Evolutionary conservation across 345 rosid genomes (phyloP), one percentile per base, ranked within the genome.

Genomic region (Lepidium aucheri): DNA sequence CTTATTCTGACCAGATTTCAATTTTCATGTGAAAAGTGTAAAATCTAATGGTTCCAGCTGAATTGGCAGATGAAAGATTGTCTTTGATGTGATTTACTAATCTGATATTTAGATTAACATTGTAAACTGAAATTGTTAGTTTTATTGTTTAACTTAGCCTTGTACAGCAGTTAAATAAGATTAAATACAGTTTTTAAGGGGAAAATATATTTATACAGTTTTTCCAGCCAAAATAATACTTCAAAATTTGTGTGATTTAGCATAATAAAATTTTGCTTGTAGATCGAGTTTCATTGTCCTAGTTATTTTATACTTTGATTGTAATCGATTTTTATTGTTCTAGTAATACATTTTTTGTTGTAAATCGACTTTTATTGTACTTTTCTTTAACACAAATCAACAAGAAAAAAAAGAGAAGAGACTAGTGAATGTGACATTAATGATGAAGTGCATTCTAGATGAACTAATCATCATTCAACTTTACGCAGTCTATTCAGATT

Each of bases 401-500:
- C 10, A 50, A 15, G 34, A 17, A 24, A 50, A 26, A 51, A 24
- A 50, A 26, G 28, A 2, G 26, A 51, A 35, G 36, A 39, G 34
- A 39, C 51, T 40, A 62, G 57, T 53, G 57, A 36, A 41, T 22
- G 68, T 62, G 75, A 54, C 28, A 70, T 28, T 2, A 16, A 26
- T 40, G 35, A 44, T 38, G 30, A 60, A 69, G 67, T 53, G 41
- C 33, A 24, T 53, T 47, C 43, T 22, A 55, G 57, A 54, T 36
- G 59, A 69, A 63, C 52, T 63, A 63, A 71, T 38, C 35, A 63
- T 38, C 42, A 45, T 36, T 44, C 57, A 71, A n/a, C 65, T 71
- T 63, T 55, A 38, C 17, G 8, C 17, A 51, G 39, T 32, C 18
- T 49, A 32, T 32, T 10, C 15, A 43, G 10, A 32, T 33, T 50